Conservation (phyloP, 129 eudicot species). For the Helianthus tuberosus region DNA sequence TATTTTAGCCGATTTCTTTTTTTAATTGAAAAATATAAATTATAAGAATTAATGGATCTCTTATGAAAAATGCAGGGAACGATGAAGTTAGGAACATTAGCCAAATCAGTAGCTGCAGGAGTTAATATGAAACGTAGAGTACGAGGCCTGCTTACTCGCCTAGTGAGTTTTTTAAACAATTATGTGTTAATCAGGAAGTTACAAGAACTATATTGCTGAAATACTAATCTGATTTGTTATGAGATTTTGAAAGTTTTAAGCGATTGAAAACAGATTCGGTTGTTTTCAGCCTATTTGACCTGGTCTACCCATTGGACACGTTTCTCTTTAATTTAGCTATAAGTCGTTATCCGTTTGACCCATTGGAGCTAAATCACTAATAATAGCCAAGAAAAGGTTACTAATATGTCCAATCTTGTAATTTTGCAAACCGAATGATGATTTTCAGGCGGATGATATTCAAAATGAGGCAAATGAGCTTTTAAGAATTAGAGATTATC, state of each 20-base stretch:
- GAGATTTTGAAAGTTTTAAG: neutral
- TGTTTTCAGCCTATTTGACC: neutral
- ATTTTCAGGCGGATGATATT: too few species aligned
- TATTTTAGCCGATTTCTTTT: conserved; percentile 24
- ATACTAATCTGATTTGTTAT: neutral
- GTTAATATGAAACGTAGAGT: too few species aligned
- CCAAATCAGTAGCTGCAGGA: conserved; percentile 73
- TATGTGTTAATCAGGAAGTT: too few species aligned
- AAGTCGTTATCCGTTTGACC: neutral
- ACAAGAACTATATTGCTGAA: neutral
- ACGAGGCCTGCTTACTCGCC: too few species aligned
- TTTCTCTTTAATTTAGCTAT: neutral
- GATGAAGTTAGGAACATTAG: conserved; percentile 83
- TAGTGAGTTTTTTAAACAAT: too few species aligned
- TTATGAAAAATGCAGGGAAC: conserved; percentile 61
- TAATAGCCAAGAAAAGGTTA: neutral
- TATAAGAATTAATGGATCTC: conserved; percentile 7
- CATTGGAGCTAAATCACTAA: neutral
- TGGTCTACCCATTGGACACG: neutral
- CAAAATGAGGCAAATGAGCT: too few species aligned
- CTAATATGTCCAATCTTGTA: too few species aligned
- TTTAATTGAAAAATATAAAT: too few species aligned
- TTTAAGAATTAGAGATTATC: too few species aligned
- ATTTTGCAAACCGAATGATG: too few species aligned
- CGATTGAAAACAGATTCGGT: neutral